Base-by-base conservation (phyloP, 2,329 filamentous ascomycete species). In the Fusarium buxicola region DNA sequence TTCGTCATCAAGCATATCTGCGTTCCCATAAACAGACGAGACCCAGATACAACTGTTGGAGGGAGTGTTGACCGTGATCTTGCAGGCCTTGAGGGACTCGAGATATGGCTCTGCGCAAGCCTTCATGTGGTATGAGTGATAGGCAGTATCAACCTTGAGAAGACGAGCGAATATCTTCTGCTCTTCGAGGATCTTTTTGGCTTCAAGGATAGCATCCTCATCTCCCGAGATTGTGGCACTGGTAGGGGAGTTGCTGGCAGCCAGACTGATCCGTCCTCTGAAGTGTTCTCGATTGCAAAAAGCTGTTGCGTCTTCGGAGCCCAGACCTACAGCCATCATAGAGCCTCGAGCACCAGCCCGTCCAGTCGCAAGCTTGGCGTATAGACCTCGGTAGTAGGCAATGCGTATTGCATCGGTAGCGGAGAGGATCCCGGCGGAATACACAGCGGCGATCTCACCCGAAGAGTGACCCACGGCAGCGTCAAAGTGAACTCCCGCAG, bases 371-470 rank as follows among this genome's bases (percentile, higher is more conserved):
- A 31, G 32, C 9, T 56, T 53, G 7, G 36, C 40, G 8, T 28
- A 28, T 0, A 44, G 25, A 2, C 54, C 54, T 13, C 54, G 32
- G 0, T 53, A 56, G 25, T 56, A 54, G 4, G 48, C 54, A 21
- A 56, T 35, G 2, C 47, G n/a, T 18, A 46, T 53, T 3, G 54
- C 54, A 43, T 54, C 54, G 6, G 8, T 6, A 2, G 34, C 32
- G 8, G 48, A 38, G 7, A 56, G 48, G 0, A 44, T 15, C 1
- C 54, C 48, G 2, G 54, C 48, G 2, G 48, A 18, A 7, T 54
- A 56, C 2, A 40, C 48, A n/a, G 54, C 54, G 10, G 28, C 50
- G 2, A 57, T 57, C 30, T 57, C 54, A 7, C 54, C 54, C 2
- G 54, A 57, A 1, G 54, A 57, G 30, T 57, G 54, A 1, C 54